Evolutionary conservation across 1,284 basidiomycete genomes (phyloP).

Genomic region (Sporisorium scitamineum): DNA sequence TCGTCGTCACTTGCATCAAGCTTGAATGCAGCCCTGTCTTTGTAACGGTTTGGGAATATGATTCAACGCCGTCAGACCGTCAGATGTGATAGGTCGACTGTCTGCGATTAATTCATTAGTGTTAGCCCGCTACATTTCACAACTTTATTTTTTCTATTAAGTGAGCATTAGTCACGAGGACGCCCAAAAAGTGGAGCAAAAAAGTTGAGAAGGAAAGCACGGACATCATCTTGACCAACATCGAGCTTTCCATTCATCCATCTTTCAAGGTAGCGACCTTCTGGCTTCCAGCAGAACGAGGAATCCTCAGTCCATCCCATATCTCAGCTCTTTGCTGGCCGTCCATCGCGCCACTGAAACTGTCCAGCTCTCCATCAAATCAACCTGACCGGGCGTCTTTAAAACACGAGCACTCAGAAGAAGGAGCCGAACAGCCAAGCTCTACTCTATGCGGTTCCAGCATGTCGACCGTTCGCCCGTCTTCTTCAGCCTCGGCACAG

Average conservation of each 20-base stretch:
- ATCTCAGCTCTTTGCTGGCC: not conserved
- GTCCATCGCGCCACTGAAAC: too few relatives aligned
- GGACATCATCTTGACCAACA: not conserved
- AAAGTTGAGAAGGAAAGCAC: slow-evolving; percentile 13
- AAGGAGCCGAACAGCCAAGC: not conserved
- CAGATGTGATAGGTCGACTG: slow-evolving; percentile 3
- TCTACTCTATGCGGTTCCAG: not conserved
- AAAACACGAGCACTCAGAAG: too few relatives aligned
- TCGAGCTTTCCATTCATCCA: not conserved
- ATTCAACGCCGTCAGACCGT: slow-evolving; percentile 1
- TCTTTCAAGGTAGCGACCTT: not conserved
- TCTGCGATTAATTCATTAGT: not conserved
- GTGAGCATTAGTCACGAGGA: not conserved
- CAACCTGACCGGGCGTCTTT: too few relatives aligned
- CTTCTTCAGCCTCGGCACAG: slow-evolving; percentile 16
- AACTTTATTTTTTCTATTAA: not conserved
- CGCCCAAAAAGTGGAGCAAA: slow-evolving; percentile 9
- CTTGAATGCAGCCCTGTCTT: not conserved
- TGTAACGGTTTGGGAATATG: not conserved
- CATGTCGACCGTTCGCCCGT: slow-evolving; percentile 21
- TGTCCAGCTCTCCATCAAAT: too few relatives aligned
- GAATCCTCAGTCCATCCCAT: not conserved
- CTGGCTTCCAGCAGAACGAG: not conserved
- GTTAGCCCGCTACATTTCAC: not conserved
- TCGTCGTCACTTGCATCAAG: not conserved